These are phyloP conservation scores for Trichoderma aggressivum DNA, from an alignment of 2,329 filamentous ascomycete species.

Conservation along the genomic window DNA sequence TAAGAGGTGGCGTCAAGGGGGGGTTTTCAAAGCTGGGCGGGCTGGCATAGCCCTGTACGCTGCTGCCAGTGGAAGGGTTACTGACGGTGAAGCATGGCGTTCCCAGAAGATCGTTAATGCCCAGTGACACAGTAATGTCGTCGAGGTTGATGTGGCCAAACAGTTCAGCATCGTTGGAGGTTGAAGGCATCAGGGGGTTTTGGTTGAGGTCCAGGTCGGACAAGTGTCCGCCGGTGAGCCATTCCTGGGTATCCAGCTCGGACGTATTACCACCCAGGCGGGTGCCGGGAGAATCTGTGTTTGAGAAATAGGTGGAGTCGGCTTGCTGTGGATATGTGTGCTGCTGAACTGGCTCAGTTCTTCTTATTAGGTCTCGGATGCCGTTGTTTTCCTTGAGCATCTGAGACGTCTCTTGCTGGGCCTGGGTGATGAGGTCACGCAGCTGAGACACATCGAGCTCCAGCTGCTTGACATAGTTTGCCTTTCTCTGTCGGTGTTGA, in stretches of 20 bases:
- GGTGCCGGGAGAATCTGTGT: neutral
- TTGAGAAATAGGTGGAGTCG: slow-evolving; percentile 7
- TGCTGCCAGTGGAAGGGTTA: slow-evolving; percentile 24
- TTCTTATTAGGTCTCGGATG: slow-evolving; percentile 37
- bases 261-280: neutral
- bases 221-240: slow-evolving; percentile 2
- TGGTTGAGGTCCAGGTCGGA: slow-evolving; percentile 15
- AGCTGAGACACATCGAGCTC: slow-evolving; percentile 49
- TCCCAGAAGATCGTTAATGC: slow-evolving; percentile 39
- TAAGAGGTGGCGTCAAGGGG: slow-evolving; percentile 23
- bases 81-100: slow-evolving; percentile 44
- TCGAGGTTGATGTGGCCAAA: slow-evolving; percentile 37
- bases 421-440: slow-evolving; percentile 44
- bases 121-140: slow-evolving; percentile 40
- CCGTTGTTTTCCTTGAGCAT: slow-evolving; percentile 43
- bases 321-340: slow-evolving; percentile 16
- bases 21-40: slow-evolving; percentile 25
- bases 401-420: slow-evolving; percentile 37
- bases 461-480: slow-evolving; percentile 52
- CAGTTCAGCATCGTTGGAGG: slow-evolving; percentile 24
- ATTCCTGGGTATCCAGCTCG: slow-evolving; percentile 4
- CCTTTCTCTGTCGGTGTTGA: slow-evolving; percentile 55
- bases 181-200: slow-evolving; percentile 9
- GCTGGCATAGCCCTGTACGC: slow-evolving; percentile 22
- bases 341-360: slow-evolving; percentile 22